phyloP scores from a whole-genome alignment of 495 filamentous ascomycete species.

The Geopyxis carbonaria region DNA sequence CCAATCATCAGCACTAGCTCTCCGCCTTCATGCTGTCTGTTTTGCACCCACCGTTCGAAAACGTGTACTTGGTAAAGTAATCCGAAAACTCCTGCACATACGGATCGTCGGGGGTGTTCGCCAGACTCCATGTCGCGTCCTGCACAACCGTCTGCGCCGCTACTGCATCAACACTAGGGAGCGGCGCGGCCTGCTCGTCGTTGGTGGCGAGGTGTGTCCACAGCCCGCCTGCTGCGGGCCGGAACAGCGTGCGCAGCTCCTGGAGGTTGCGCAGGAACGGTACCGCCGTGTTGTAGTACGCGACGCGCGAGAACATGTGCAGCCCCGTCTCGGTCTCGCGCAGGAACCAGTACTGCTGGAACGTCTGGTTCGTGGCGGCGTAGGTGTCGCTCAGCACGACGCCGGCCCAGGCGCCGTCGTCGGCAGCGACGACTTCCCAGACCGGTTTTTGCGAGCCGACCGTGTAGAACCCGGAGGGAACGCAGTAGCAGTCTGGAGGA shows the following conservation, averaged over 20 bases:
- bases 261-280: constrained; percentile 38
- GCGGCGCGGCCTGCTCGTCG: constrained; percentile 34
- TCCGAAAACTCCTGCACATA: constrained; percentile 36
- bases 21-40: not conserved
- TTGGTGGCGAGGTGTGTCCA: constrained; percentile 41
- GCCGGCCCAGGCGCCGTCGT: constrained; percentile 35
- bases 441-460: constrained; percentile 32
- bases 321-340: constrained; percentile 39
- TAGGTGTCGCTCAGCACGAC: constrained; percentile 37
- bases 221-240: constrained; percentile 32
- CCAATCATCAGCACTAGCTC: not conserved
- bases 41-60: constrained; percentile 26
- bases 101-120: constrained; percentile 32
- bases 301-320: constrained; percentile 37
- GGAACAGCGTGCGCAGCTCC: constrained; percentile 39
- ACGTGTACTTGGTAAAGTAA: constrained; percentile 45
- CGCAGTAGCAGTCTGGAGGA: constrained; percentile 35
- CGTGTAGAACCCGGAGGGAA: constrained; percentile 37
- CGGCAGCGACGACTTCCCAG: constrained; percentile 33
- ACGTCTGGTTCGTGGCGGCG: constrained; percentile 33
- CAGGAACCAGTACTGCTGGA: constrained; percentile 43
- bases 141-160: constrained; percentile 33
- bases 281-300: constrained; percentile 36
- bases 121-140: constrained; percentile 41
- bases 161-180: constrained; percentile 33